Base-by-base conservation (phyloP, 2,329 filamentous ascomycete genomes). In the Trichoderma harzianum region DNA sequence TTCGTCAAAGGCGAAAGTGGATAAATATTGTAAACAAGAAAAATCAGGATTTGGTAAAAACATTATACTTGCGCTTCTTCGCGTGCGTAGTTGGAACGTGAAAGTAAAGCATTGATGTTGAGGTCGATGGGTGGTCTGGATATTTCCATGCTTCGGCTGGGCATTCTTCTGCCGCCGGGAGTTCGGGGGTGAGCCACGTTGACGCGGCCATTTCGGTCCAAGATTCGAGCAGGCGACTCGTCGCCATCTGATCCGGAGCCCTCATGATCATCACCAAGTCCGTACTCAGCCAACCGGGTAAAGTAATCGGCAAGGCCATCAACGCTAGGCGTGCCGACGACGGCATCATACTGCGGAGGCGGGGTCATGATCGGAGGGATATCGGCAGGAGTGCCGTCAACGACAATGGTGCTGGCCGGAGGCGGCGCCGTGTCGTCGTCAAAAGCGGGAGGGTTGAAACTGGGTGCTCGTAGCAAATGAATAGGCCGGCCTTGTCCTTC, bases 371-470 rank as follows among this genome's bases (percentile, higher is more conserved):
- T 80, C 1, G 78, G 78, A 32, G 70, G 63, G 26, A 64, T 61
- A 30, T 64, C 51, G 28, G 39, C 30, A n/a, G 16, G 57, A 60
- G 57, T 32, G 18, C 57, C 55, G 47, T 69, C 71, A n/a, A 34
- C 30, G 36, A 71, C 58, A 78, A 77, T 1, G 36, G 61, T 58
- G 36, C 77, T 76, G 53, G 76, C 79, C 3, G 82, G 79, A 7
- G 82, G 82, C 8, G 81, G 81, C 21, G 79, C 78, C 0, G 83
- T 78, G 68, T 97, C 92, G 6, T 93, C 93, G 73, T 96, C 91
- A 78, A 97, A 97, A 0, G 93, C 89, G 0, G 95, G 94, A 2
- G 95, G 95, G 72, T 94, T 94, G 82, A 94, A 97, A 0, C 93
- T 97, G 0, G 95, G 95, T 7, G 90, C 88, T 28, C 95, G 90